Conservation (phyloP, 2,329 filamentous ascomycete species). For the Xylaria sp. region DNA sequence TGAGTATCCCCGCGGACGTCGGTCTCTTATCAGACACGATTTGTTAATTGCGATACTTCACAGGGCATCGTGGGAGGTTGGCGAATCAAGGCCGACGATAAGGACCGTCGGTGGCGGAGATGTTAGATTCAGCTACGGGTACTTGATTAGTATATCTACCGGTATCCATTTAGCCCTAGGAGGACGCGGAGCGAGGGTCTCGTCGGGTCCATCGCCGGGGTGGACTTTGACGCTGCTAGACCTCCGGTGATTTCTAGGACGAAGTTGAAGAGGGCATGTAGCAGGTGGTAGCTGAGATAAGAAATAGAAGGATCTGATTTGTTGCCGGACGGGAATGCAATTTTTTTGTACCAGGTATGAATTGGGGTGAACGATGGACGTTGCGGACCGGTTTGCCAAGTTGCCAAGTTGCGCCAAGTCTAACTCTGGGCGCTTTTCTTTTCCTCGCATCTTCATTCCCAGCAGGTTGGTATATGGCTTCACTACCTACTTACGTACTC, state of each 20-base stretch:
- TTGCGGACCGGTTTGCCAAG: neutral
- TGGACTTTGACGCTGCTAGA: neutral
- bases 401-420: neutral
- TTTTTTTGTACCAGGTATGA: neutral
- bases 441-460: neutral
- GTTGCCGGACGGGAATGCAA: neutral
- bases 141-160: neutral
- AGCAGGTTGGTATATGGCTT: neutral
- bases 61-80: slow-evolving; percentile 8
- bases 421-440: neutral
- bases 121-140: slow-evolving; percentile 32
- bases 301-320: slow-evolving; percentile 19
- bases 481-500: neutral
- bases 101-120: slow-evolving; percentile 35
- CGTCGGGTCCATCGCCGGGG: slow-evolving; percentile 2
- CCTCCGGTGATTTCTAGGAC: neutral
- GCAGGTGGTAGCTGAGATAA: slow-evolving; percentile 12
- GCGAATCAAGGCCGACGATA: slow-evolving; percentile 38
- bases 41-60: slow-evolving; percentile 27
- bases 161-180: slow-evolving; percentile 8
- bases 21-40: slow-evolving; percentile 35
- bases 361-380: neutral
- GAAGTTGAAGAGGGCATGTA: neutral
- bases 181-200: slow-evolving; percentile 18
- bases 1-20: slow-evolving; percentile 26